These are phyloP conservation scores for Podospora anserina DNA, from an alignment of 495 filamentous ascomycete species.

Conservation along the genomic window DNA sequence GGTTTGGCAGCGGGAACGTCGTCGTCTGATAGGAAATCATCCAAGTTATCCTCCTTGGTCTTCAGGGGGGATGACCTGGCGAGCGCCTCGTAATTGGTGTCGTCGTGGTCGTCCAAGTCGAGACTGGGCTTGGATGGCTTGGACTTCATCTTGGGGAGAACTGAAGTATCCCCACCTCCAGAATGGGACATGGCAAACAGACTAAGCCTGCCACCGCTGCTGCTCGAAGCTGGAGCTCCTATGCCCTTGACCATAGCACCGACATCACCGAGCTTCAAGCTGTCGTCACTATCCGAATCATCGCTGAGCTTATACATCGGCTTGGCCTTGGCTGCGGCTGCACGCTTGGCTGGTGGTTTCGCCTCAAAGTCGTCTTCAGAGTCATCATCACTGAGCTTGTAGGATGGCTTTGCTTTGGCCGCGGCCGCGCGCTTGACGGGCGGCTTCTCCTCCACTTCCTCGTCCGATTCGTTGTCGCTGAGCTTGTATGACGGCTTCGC, in stretches of 20 bases:
- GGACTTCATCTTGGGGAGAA: slow-evolving; percentile 49
- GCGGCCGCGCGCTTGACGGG: slow-evolving; percentile 18
- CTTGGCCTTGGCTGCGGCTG: slow-evolving; percentile 42
- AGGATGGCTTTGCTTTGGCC: slow-evolving; percentile 12
- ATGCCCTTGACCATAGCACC: slow-evolving; percentile 90
- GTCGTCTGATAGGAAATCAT: slow-evolving; percentile 62
- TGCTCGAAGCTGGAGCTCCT: slow-evolving; percentile 45
- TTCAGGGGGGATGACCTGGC: slow-evolving; percentile 56
- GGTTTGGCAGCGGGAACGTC: slow-evolving; percentile 46
- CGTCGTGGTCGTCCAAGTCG: slow-evolving; percentile 61
- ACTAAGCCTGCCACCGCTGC: slow-evolving; percentile 51
- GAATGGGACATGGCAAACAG: slow-evolving; percentile 72
- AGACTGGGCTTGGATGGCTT: slow-evolving; percentile 50
- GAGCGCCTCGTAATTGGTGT: slow-evolving; percentile 86
- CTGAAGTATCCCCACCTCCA: slow-evolving; percentile 46
- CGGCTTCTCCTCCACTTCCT: slow-evolving; percentile 20
- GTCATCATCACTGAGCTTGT: background rate
- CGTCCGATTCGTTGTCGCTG: slow-evolving; percentile 15
- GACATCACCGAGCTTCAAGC: slow-evolving; percentile 77
- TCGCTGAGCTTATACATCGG: slow-evolving; percentile 41
- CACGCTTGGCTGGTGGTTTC: slow-evolving; percentile 33
- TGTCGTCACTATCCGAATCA: slow-evolving; percentile 48
- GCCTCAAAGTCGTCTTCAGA: slow-evolving; percentile 24
- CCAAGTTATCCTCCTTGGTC: slow-evolving; percentile 57
- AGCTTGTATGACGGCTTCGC: background rate